These are phyloP conservation scores for Dryas drummondii DNA, from an alignment of 306 rosid genomes.

Conservation along the genomic window DNA sequence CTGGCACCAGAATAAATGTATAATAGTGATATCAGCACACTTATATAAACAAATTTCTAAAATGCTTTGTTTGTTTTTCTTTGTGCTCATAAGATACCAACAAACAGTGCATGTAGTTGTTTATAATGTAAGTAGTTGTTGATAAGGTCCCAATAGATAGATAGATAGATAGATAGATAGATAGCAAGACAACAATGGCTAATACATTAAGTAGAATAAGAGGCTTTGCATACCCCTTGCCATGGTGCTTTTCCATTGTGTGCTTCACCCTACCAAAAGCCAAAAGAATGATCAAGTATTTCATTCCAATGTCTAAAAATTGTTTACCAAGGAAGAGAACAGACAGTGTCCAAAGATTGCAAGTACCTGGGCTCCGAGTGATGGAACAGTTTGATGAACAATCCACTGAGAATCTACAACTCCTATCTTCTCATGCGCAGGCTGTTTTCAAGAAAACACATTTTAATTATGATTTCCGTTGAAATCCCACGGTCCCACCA, in stretches of 20 bases:
- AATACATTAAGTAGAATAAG: neutral
- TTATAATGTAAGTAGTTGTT: neutral
- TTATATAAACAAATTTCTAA: neutral
- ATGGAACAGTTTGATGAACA: slow-evolving; percentile 86
- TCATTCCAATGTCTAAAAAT: neutral
- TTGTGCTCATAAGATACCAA: neutral
- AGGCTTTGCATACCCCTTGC: slow-evolving; percentile 67
- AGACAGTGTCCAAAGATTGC: neutral
- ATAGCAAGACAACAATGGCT: neutral
- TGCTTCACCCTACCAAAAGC: slow-evolving; percentile 66
- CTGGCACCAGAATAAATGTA: slow-evolving; percentile 38
- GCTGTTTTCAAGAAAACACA: slow-evolving; percentile 44
- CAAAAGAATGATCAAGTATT: neutral
- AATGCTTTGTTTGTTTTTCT: neutral
- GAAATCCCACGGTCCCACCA: slow-evolving; percentile 1
- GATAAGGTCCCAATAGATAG: neutral
- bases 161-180: neutral
- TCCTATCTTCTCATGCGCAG: slow-evolving; percentile 97
- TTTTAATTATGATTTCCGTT: slow-evolving; percentile 16
- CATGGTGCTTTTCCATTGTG: slow-evolving; percentile 67
- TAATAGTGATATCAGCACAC: slow-evolving; percentile 24
- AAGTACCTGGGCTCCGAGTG: slow-evolving; percentile 86
- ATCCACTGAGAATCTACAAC: slow-evolving; percentile 99
- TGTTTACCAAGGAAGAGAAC: neutral
- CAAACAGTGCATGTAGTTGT: neutral